Evolutionary conservation across 306 rosid species (phyloP).

Genomic region (Hippophae gyantsensis): DNA sequence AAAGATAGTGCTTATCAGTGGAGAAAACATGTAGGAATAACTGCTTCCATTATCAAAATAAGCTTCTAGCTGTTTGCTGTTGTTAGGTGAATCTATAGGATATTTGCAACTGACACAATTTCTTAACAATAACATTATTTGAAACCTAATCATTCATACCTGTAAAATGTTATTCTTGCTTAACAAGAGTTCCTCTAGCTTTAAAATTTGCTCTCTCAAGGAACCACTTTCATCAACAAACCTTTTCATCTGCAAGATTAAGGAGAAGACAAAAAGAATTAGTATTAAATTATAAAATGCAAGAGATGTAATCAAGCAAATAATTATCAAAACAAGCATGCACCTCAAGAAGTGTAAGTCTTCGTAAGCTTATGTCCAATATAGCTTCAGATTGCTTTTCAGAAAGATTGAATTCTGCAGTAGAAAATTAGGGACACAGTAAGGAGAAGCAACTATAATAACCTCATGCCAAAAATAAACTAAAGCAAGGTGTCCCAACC

Average conservation of each 20-base stretch:
- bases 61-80: too few relatives aligned
- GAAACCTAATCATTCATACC: conserved; percentile 23
- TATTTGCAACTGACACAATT: neutral
- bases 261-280: conserved; percentile 4
- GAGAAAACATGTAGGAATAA: too few relatives aligned
- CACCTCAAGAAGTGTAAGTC: conserved; percentile 84
- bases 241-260: conserved; percentile 56
- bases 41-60: too few relatives aligned
- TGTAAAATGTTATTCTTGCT: conserved; percentile 63
- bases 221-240: conserved; percentile 65
- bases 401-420: conserved; percentile 70
- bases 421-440: neutral
- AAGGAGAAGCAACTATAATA: neutral
- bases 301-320: neutral
- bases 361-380: conserved; percentile 76
- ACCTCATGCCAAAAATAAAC: too few relatives aligned
- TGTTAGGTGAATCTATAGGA: too few relatives aligned
- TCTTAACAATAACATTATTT: neutral
- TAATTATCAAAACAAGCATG: conserved; percentile 13
- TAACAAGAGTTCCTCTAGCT: conserved; percentile 78
- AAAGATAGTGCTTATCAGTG: too few relatives aligned
- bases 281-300: neutral
- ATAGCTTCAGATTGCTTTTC: conserved; percentile 96
- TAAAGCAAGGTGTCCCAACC: too few relatives aligned
- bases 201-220: conserved; percentile 58